Conservation (phyloP, 2,329 filamentous ascomycete genomes). For the Dactylonectria estremocensis region DNA sequence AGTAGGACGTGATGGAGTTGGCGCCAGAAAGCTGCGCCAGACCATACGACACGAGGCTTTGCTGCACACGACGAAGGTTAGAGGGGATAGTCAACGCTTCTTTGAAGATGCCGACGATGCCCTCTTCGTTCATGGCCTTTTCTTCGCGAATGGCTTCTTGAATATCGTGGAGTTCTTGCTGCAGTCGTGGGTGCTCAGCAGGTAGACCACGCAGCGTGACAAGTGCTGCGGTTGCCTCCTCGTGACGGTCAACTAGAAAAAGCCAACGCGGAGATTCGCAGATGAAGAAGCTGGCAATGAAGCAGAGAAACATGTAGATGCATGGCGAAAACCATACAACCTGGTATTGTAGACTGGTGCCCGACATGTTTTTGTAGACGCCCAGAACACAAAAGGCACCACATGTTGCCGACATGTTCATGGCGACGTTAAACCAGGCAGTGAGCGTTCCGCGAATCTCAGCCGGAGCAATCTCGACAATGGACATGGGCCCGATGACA, state of each 20-base stretch:
- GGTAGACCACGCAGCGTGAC: slow-evolving; percentile 47
- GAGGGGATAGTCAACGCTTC: slow-evolving; percentile 55
- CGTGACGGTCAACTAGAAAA: slow-evolving; percentile 48
- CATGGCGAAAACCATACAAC: slow-evolving; percentile 45
- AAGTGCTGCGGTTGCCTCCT: slow-evolving; percentile 42
- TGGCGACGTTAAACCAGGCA: slow-evolving; percentile 55
- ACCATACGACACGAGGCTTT: slow-evolving; percentile 55
- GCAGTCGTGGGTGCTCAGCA: slow-evolving; percentile 43
- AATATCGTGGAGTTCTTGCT: slow-evolving; percentile 51
- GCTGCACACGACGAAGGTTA: slow-evolving; percentile 59
- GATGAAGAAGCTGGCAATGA: slow-evolving; percentile 52
- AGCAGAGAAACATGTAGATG: slow-evolving; percentile 45
- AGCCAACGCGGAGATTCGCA: slow-evolving; percentile 57
- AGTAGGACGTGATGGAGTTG: slow-evolving; percentile 60
- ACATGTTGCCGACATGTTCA: slow-evolving; percentile 48
- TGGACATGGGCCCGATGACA: slow-evolving; percentile 55
- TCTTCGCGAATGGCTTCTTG: slow-evolving; percentile 40
- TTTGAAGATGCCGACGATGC: slow-evolving; percentile 46
- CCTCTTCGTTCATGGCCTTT: slow-evolving; percentile 21
- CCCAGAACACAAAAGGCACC: slow-evolving; percentile 54
- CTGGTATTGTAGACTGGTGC: slow-evolving; percentile 46
- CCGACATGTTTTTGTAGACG: slow-evolving; percentile 37
- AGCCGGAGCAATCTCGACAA: slow-evolving; percentile 58
- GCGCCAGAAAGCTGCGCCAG: slow-evolving; percentile 62
- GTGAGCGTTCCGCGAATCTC: slow-evolving; percentile 57